phyloP scores from a whole-genome alignment of 108 stramenopile species.

The Aurantiochytrium sp. region DNA sequence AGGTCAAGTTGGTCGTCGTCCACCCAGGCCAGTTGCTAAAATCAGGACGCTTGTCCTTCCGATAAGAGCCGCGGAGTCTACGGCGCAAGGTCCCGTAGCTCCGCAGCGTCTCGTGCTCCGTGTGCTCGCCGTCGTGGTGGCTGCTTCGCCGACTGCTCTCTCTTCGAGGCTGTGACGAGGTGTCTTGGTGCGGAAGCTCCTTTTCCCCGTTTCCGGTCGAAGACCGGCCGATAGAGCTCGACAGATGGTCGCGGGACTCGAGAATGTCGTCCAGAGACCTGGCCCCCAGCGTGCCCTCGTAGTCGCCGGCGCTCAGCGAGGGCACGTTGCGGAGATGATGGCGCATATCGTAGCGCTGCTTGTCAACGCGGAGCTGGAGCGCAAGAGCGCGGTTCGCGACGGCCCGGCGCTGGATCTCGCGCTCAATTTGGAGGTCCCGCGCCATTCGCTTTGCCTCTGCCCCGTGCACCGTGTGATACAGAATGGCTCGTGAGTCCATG shows the following conservation, averaged over 20 bases:
- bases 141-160: neutral
- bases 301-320: neutral
- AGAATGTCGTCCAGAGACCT: neutral
- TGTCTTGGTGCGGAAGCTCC: neutral
- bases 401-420: neutral
- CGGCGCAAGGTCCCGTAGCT: neutral
- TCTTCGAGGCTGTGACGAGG: neutral
- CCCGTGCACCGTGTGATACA: conserved; percentile 10
- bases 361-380: neutral
- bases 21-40: neutral
- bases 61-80: neutral
- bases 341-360: neutral
- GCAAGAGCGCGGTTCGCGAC: conserved; percentile 4
- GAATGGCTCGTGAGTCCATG: conserved; percentile 4
- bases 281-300: neutral
- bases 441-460: neutral
- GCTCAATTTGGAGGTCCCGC: neutral
- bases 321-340: neutral
- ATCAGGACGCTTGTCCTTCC: neutral
- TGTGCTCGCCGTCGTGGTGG: neutral
- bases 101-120: neutral
- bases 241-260: neutral
- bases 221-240: neutral
- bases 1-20: neutral
- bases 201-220: neutral